Base-by-base conservation (phyloP, 441 rosid species). In the Pelargonium fulgidum region DNA sequence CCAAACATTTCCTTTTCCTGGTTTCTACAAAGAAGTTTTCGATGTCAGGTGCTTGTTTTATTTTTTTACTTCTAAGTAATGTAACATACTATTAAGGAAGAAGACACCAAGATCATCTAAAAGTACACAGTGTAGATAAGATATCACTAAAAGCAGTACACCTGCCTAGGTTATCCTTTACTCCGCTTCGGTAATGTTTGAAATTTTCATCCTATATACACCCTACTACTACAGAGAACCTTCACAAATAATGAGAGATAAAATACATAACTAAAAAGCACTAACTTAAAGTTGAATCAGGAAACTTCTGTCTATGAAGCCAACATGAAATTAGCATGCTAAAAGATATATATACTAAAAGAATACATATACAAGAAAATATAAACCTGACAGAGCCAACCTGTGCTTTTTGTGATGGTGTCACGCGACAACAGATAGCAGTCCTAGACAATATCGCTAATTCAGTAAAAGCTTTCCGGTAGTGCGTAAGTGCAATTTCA, bases 371-470 rank as follows among this genome's bases (percentile, higher is more conserved):
- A 41, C 65, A 26, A n/a, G 7, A 70, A 52, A 75, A 47, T 69
- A 72, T 48, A 68, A 75, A 65, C 59, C 65, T 11, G 26, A 74
- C 20, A 64, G 54, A 59, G 39, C 78, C 52, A 50, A 93, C 99
- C 99, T 95, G 99, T 47, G 98, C 99, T 75, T 95, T 95, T 68
- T 95, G 99, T 17, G 99, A 95, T 70, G 98, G 99, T 70, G 98
- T 92, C 78, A 92, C 97, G 14, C 96, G 98, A 66, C 99, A 92
- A 82, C 99, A 95, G 75, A 92, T 90, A 67, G 99, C 99, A 77
- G 99, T 95, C 86, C 97, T 90, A 64, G 96, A 89, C 76, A 92
- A 82, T 80, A 89, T 87, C 71, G 98, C 98, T 78, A 95, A 80
- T 76, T 95, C 99, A 68, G 93, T 89, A 78, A 95, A 92, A 75